Evolutionary conservation across 257 asterid genomes (phyloP).

Genomic region (Coffea canephora): DNA sequence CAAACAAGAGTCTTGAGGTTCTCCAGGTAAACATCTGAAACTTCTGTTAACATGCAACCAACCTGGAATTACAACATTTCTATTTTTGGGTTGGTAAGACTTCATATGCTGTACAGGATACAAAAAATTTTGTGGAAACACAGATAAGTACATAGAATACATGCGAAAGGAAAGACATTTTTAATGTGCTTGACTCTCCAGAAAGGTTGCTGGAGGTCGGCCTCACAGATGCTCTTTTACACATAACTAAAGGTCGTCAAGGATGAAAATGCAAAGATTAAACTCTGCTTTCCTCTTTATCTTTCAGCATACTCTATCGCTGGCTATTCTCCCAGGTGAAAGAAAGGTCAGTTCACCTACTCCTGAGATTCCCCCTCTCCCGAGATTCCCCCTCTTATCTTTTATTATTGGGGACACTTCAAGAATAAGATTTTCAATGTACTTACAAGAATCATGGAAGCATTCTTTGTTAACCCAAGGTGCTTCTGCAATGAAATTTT

Average conservation of each 20-base stretch:
- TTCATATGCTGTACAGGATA: background rate
- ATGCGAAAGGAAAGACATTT: background rate
- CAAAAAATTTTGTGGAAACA: background rate
- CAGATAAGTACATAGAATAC: background rate
- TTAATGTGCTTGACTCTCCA: background rate
- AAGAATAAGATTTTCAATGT: background rate
- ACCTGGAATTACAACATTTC: conserved; percentile 47
- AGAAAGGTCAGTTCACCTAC: background rate
- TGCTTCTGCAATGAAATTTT: conserved; percentile 57
- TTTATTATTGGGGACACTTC: background rate
- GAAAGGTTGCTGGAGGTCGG: background rate
- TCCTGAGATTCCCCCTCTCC: background rate
- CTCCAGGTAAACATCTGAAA: conserved; percentile 49
- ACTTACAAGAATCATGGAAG: conserved; percentile 57
- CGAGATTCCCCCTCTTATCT: background rate
- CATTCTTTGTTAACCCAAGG: conserved; percentile 45
- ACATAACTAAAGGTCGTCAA: background rate
- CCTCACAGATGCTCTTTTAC: background rate
- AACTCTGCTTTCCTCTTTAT: background rate
- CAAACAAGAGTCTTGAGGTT: conserved; percentile 53
- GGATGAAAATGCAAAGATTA: background rate
- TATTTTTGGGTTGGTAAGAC: background rate
- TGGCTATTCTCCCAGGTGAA: no score
- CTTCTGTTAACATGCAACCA: conserved; percentile 60
- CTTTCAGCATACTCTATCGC: background rate